Base-by-base conservation (phyloP, 768 basidiomycete species). In the Suillus subaureus region DNA sequence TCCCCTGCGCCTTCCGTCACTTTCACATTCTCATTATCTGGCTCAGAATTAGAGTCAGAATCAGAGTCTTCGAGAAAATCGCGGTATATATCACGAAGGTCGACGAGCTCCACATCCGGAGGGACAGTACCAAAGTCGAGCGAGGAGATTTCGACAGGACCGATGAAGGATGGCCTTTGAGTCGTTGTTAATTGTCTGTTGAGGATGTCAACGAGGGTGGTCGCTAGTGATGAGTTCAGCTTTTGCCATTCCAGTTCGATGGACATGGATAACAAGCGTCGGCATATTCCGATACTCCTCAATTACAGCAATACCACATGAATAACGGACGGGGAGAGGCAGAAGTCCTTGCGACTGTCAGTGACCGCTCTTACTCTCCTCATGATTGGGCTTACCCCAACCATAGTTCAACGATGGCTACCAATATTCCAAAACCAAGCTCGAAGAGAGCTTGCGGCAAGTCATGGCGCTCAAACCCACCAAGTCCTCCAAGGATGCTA, bases 181-280 rank as follows among this genome's bases (percentile, higher is more conserved):
- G 89, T 87, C 58, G 79, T 84, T 7, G 84, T 73, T 28, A 99
- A 89, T 64, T 94, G 91, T 65, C 81, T 80, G 79, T 97, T 96
- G 72, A 99, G 89, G 56, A 90, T 73, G 45, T 86, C 83, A 64
- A 96, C 85, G 65, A 96, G 83, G 37, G 83, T 83, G 21, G 81
- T 80, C 9, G 94, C 85, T 13, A 97, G 85, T 2, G 88, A 84
- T 26, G 84, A 76, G 78, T 94, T 89, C 67, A 99, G 87, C 70
- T 89, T 88, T 69, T 81, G 78, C 96, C 97, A 99, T 81, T 97
- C 93, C 63, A 99, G 81, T 81, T 99, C 97, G 79, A 99, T 87
- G 21, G 96, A 97, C 96, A 97, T 97, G 61, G 61, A 45, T 49
- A 61, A 37, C 37, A 21, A 1, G 45, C 13, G 35, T 39, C 61